Evolutionary conservation across 139 green algal species (phyloP).

Genomic region (Chlamydomonas asymmetrica): DNA sequence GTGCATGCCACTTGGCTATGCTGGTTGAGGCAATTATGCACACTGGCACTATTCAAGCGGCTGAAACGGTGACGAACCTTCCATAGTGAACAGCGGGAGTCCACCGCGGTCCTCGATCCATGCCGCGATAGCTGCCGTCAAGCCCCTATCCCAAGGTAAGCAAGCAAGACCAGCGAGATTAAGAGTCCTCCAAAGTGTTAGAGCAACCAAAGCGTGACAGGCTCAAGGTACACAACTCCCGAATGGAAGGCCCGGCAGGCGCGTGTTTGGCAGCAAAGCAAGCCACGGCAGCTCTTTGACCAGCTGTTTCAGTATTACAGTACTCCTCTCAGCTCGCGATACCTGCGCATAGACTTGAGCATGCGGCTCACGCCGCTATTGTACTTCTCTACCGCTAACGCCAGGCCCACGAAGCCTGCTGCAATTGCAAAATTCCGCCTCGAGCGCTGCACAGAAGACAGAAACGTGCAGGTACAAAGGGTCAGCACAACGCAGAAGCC

Average conservation of each 20-base stretch:
- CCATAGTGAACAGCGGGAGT: conserved; percentile 29
- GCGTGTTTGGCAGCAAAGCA: no score
- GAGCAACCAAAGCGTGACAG: not conserved
- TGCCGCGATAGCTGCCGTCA: conserved; percentile 35
- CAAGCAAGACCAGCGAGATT: not conserved
- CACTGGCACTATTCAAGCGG: not conserved
- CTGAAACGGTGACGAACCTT: conserved; percentile 16
- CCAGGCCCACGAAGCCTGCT: conserved; percentile 13
- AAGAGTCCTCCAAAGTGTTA: not conserved
- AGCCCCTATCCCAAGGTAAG: conserved; percentile 4
- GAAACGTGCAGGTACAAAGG: no score
- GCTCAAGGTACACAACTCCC: no score
- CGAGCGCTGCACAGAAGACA: no score
- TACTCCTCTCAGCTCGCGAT: no score
- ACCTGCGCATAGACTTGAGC: conserved; percentile 14
- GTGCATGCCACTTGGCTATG: not conserved
- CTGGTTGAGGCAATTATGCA: not conserved
- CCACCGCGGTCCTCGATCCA: conserved; percentile 45
- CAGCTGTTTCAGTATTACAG: not conserved
- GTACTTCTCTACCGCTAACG: conserved; percentile 14
- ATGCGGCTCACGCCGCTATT: conserved; percentile 22
- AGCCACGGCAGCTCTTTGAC: not conserved
- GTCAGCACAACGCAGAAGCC: no score
- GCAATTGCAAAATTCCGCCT: conserved; percentile 16
- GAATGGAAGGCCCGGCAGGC: no score